A percentile compares a stretch with the other conserved stretches of the same genome.
Evolutionary conservation across 106 monocot species (phyloP).

Genomic region (Phalaenopsis equestris): DNA sequence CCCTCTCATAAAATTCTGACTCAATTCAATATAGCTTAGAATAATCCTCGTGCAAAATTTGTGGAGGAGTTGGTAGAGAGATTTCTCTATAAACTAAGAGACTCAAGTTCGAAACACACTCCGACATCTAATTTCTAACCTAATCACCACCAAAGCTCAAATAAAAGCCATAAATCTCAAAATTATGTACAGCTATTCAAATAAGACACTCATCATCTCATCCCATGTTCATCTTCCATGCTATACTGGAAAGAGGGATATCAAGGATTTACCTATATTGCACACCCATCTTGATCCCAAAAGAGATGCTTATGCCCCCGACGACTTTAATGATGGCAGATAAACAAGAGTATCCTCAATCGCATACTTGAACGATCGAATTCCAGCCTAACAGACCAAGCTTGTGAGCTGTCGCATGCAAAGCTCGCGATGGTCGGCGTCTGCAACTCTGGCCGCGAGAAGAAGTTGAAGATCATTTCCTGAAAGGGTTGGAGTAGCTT

Average conservation of each 20-base stretch:
- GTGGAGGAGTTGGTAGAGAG: no score
- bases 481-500: background rate
- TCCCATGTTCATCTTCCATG: background rate
- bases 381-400: slow-evolving; percentile 66
- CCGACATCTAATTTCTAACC: no score
- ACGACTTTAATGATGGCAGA: slow-evolving; percentile 57
- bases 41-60: no score
- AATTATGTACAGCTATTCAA: background rate
- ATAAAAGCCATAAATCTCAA: background rate
- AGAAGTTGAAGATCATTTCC: slow-evolving; percentile 55
- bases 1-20: no score
- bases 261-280: slow-evolving; percentile 64
- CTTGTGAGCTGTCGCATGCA: slow-evolving; percentile 76
- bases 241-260: background rate
- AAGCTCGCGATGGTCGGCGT: slow-evolving; percentile 86
- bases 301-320: slow-evolving; percentile 72
- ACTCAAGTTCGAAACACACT: no score
- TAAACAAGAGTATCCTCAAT: slow-evolving; percentile 58
- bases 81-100: no score
- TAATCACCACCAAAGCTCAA: no score
- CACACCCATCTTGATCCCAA: slow-evolving; percentile 87
- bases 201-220: background rate
- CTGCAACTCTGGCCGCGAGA: slow-evolving; percentile 62
- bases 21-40: no score
- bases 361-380: slow-evolving; percentile 52